These are phyloP conservation scores for Priceomyces melissophilus DNA, from an alignment of 805 yeast species.

Conservation along the genomic window DNA sequence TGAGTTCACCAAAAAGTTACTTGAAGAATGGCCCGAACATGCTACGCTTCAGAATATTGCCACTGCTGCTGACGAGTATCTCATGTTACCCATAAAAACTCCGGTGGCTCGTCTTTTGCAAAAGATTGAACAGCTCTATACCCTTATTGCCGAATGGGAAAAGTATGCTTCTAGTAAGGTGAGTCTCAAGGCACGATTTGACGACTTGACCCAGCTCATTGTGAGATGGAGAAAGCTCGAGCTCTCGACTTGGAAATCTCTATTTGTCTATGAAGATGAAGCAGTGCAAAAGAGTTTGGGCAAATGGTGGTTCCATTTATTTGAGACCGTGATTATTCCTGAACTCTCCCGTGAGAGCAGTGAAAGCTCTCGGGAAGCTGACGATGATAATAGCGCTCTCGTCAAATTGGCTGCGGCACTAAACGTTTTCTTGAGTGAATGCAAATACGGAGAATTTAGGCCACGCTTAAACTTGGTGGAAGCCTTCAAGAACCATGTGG, in stretches of 20 bases:
- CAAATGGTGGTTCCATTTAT: constrained; percentile 89
- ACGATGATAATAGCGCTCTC: not conserved
- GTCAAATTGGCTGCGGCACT: constrained; percentile 49
- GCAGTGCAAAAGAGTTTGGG: constrained; percentile 51
- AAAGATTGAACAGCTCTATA: constrained; percentile 83
- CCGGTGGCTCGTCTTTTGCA: constrained; percentile 77
- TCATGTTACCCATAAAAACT: constrained; percentile 56
- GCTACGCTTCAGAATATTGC: constrained; percentile 73
- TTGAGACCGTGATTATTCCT: constrained; percentile 70
- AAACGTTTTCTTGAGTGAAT: constrained; percentile 69
- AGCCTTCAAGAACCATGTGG: constrained; percentile 61
- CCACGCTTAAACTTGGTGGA: constrained; percentile 56
- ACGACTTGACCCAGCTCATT: constrained; percentile 60
- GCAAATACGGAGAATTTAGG: constrained; percentile 71
- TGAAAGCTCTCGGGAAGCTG: constrained; percentile 6
- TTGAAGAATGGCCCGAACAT: constrained; percentile 90
- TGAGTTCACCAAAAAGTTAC: constrained; percentile 37
- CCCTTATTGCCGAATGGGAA: constrained; percentile 88
- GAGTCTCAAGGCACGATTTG: constrained; percentile 54
- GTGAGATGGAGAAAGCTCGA: constrained; percentile 92
- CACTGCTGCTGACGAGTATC: constrained; percentile 62
- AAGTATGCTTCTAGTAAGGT: constrained; percentile 81
- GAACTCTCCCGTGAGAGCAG: constrained; percentile 33
- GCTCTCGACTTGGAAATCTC: constrained; percentile 76
- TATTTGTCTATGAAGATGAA: constrained; percentile 64